Base-by-base conservation (phyloP, 192 early-diverging fungal genomes). In the Endogone sp. region DNA sequence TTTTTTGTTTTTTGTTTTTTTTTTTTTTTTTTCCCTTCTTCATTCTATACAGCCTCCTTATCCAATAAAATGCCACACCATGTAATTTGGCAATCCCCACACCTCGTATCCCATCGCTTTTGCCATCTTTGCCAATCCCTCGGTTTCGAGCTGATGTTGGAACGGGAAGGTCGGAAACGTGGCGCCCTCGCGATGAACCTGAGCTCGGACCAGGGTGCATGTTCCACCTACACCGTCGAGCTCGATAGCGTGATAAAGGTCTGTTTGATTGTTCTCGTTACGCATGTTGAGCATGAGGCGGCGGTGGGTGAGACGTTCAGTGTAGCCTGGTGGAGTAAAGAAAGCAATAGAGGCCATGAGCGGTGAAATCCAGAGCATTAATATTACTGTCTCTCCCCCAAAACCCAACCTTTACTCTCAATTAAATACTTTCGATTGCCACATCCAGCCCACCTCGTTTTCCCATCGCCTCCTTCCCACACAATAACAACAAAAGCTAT, bases 121-220 rank as follows among this genome's bases (percentile, higher is more conserved):
- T 29, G 86, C 88, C 66, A 89, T 84, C 65, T 85, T 90, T 16
- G 84, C 89, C 78, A 91, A 83, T 6, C 88, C 89, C 76, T 91
- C 89, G 25, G 85, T 87, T 62, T 91, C 88, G 8, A 91, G 79
- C 55, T 83, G 76, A 67, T 90, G 89, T 55, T 86, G 80, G 23
- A 86, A 82, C 59, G 87, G 81, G 70, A 80, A 82, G 0, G 83
- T 70, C 0, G 89, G 88, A 61, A 90, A 91, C 4, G 75, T 80
- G 26, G 87, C 82, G 6, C 88, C 89, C 54, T 84, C 81, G 2
- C 88, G 84, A 65, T 91, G 89, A 21, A 89, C 85, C 24, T 67
- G 65, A 2, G 88, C 84, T 54, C 87, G 86, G 58, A 91, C 86
- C 29, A 91, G 63, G 1, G 87, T 85, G 68, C 88, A 89, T 0